Evolutionary conservation across 2,329 filamentous ascomycete genomes (phyloP), one percentile per base, ranked within the genome.

Genomic region (Keithomyces neogunnii): DNA sequence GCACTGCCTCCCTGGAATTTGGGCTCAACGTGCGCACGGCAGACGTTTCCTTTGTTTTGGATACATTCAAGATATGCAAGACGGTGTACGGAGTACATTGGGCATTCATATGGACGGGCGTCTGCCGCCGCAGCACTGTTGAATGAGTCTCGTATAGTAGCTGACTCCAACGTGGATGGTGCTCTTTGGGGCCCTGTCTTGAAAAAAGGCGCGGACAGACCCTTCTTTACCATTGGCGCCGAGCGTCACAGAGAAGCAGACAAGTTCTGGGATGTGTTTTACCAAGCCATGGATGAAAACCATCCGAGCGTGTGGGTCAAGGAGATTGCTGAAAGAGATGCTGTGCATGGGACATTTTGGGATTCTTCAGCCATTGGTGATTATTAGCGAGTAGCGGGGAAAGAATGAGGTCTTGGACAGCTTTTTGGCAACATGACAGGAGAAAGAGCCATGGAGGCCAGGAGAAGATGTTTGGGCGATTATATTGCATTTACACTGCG

Each of bases 121-220:
- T 57, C 65, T 3, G 59, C 67, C 0, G 68, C 64, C 7, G 56
- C 55, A 19, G 61, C 63, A 2, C 60, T 68, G 53, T 53, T 61
- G 3, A 43, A 52, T 10, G 67, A 70, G 33, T 45, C 49, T 1
- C 57, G 68, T 3, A 56, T 72, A 35, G 52, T 58, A 1, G 66
- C 61, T 3, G 69, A 67, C 2, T 53, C 72, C 5, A 68, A 70
- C 45, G 57, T 72, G 19, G 70, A 73, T 52, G 69, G 70, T 2
- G 47, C 52, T 3, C 57, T 70, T 42, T 64, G 62, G 46, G 62
- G 65, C 1, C 47, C 54, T 9, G 60, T 59, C 2, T 47, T 62
- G 3, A 29, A 58, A 3, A 49, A 51, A 1, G 66, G 64, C 3
- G 56, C 65, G 8, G 31, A 49, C 1, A 53, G 57, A 28, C 65